Conservation (phyloP, 164 flowering plant genomes). For the Annona cherimola region DNA sequence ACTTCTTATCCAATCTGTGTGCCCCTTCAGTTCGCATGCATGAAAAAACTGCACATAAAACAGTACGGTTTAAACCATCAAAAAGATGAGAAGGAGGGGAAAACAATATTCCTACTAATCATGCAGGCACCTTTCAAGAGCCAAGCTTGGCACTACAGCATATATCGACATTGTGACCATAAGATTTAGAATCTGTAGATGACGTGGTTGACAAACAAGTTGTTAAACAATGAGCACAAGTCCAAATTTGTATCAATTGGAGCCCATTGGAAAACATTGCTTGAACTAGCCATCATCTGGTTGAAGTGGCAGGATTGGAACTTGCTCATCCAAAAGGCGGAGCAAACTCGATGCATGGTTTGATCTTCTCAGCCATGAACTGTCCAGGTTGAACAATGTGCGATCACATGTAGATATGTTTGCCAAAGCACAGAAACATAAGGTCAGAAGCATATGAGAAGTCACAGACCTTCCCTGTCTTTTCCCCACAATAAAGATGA, state of each 20-base stretch:
- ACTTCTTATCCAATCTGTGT: conserved; percentile 93
- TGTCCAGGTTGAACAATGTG: not conserved
- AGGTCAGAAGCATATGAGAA: not conserved
- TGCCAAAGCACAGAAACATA: not conserved
- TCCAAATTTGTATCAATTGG: not conserved
- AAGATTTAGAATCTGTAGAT: not conserved
- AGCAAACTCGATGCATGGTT: not conserved
- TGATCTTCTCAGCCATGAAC: not conserved
- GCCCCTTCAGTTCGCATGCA: conserved; percentile 90
- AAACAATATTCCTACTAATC: not conserved
- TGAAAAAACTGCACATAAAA: conserved; percentile 50
- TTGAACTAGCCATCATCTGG: not conserved
- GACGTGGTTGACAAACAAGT: not conserved
- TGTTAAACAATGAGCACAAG: not conserved
- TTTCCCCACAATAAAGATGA: conserved; percentile 74
- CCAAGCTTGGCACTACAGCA: not conserved
- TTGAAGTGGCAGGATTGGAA: not conserved
- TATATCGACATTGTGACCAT: not conserved
- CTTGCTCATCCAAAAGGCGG: not conserved
- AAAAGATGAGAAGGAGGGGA: conserved; percentile 3
- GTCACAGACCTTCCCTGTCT: conserved; percentile 58
- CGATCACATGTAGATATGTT: no score
- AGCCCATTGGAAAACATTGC: not conserved
- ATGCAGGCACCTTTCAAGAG: not conserved
- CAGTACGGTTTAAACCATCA: conserved; percentile 4